Evolutionary conservation across 306 rosid species (phyloP).

Genomic region (Vigna trinervia): DNA sequence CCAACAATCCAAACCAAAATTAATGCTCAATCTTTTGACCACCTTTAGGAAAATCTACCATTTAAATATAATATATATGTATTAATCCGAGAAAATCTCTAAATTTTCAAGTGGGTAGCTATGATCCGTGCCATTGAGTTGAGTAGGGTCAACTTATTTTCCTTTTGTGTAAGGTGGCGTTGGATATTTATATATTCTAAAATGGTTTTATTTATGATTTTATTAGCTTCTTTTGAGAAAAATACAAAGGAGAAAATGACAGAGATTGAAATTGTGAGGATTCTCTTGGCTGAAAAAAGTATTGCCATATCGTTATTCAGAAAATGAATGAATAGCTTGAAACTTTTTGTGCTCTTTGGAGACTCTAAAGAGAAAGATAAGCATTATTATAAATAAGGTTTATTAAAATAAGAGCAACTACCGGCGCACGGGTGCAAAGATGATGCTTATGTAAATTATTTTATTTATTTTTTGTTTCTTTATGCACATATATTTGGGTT

Average conservation of each 20-base stretch:
- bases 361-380: conserved; percentile 38
- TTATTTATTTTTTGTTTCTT: background rate
- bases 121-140: background rate
- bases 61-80: background rate
- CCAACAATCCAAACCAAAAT: too few species aligned
- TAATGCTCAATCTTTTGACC: too few species aligned
- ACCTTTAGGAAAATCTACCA: background rate
- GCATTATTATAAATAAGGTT: conserved; percentile 19
- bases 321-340: conserved; percentile 33
- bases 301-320: conserved; percentile 43
- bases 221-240: background rate
- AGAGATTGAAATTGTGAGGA: background rate
- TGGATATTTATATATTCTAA: too few species aligned
- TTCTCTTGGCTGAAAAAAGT: conserved; percentile 36
- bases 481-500: conserved; percentile 15
- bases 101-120: conserved; percentile 43
- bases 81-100: background rate
- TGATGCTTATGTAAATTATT: conserved; percentile 3
- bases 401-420: conserved; percentile 29
- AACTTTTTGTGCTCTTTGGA: conserved; percentile 41
- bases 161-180: background rate
- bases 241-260: conserved; percentile 28
- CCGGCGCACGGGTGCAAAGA: conserved; percentile 51
- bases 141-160: conserved; percentile 46
- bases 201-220: too few species aligned